Base-by-base conservation (phyloP, 2,329 filamentous ascomycete genomes). In the Mollisiaceae sp. region DNA sequence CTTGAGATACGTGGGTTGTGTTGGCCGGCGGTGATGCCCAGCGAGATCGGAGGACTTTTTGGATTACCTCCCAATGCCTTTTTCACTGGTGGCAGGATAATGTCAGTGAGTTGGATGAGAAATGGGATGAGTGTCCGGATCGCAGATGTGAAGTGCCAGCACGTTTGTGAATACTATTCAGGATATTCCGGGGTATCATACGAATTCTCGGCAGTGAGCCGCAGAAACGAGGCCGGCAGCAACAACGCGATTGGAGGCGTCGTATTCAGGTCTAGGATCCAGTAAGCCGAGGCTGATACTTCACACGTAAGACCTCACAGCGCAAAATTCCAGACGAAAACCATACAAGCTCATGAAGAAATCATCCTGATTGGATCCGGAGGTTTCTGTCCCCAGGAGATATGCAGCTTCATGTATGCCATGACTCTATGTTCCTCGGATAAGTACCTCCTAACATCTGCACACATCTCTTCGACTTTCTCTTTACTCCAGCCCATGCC, bases 401-500 rank as follows among this genome's bases (percentile, higher is more conserved):
- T 50, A 22, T 50, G 45, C 8, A 50, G n/a, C 45, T 50, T 50
- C 45, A 50, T 24, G n/a, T 50, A 50, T 11, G 45, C 45, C n/a
- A 3, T 2, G 6, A 50, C 45, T 8, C 20, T n/a, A 1, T 11
- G 20, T 9, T 50, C 45, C 11, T 50, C 18, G 4, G 45, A 50
- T 11, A 50, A 50, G 20, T 4, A 50, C 6, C 11, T 50, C 45
- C 20, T 50, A 24, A 50, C 45, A 6, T 50, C 45, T 20, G 11
- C 45, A 9, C 45, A 50, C n/a, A 50, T n/a, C n/a, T 22, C 22
- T 11, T 39, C 55, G 35, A 58, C 32, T 14, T 60, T 22, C 59
- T 36, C 59, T 52, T 60, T 60, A 8, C 41, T 60, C 59, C 43
- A 59, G 4, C 59, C 59, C 27, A 50, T 14, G 6, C 59, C 59